Base-by-base conservation (phyloP, 352 stramenopile species). In the Globisporangium spiculum region DNA sequence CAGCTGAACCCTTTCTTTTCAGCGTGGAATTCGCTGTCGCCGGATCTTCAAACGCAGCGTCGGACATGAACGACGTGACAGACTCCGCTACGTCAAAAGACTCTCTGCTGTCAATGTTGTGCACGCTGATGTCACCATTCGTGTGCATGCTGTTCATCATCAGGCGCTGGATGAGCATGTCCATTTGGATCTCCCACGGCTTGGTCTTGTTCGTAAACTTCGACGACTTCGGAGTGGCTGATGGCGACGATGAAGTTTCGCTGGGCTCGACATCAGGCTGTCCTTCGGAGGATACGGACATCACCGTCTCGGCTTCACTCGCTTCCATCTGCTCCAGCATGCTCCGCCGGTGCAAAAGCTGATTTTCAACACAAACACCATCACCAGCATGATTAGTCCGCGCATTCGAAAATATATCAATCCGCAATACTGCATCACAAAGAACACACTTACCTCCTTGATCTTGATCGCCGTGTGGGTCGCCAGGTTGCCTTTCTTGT, bases 171-270 rank as follows among this genome's bases (percentile, higher is more conserved):
- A 96, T 79, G 32, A 96, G 52, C 69, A 91, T 79, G 65, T 94
- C 88, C 88, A 96, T 93, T 66, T 94, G 85, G 57, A 93, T 68
- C 67, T 96, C 88, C 88, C 88, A 96, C 4, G 80, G 82, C 68
- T 90, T 91, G 62, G 78, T 69, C 61, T 77, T 83, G 59, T 26
- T 46, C 22, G 26, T 26, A 3, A 27, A 57, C 22, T 46, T 52
- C 3, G 12, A 50, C 16, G 53, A 52, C 12, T 52, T 38, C n/a
- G 48, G 4, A n/a, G 62, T 66, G 44, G 74, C 34, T 1, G 73
- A 73, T 4, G 16, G 32, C 18, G 32, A 54, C 2, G 67, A 10
- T n/a, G 65, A 63, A 66, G 52, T 38, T 60, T 65, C 56, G 57
- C 57, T 62, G 20, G 48, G 46, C 50, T 71, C 66, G 12, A 58